Evolutionary conservation across 164 flowering plant species (phyloP), one percentile per base, ranked within the genome.

Genomic region (Berberis thunbergii): DNA sequence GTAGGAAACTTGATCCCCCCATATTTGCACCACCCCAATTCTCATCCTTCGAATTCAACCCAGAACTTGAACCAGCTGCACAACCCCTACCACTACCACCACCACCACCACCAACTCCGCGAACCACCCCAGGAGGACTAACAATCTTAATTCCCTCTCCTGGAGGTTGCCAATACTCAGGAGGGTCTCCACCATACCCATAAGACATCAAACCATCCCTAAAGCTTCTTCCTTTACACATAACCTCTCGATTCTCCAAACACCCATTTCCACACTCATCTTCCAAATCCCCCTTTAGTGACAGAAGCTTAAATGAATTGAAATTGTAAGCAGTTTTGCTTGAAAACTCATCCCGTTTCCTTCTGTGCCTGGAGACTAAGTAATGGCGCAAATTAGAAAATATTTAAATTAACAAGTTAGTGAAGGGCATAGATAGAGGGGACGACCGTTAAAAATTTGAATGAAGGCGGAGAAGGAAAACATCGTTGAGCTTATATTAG

Each of bases 81-180:
- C 76, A 75, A 26, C 26, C 26, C 26, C 26, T 26, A 26, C 26
- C 26, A 26, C 26, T 26, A 26, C 26, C 26, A 1, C 75, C 80
- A 4, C 69, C 69, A 4, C 69, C 59, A 0, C 77, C 76, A 1
- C 76, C 78, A 1, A 73, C 72, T 3, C 72, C 69, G 13, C 74
- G 70, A 41, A 68, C 67, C 54, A 64, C 68, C 65, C 38, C 40
- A 45, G 53, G 49, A 8, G 62, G 61, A 12, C 45, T 72, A 7
- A 62, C 74, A 13, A 80, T 71, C 38, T 73, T 61, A 73, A 80
- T 43, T 9, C 85, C 89, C 50, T 77, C 95, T 9, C 86, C 88
- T 2, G 86, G 79, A 4, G 83, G 91, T 76, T 84, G 85, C 98
- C 98, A 93, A 11, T 81, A 76, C 83, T 89, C 93, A 4, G 93